A percentile compares a stretch with the other conserved stretches of the same genome.
Conservation (phyloP, 2,329 filamentous ascomycete species). For the Pyrenochaeta sp. region DNA sequence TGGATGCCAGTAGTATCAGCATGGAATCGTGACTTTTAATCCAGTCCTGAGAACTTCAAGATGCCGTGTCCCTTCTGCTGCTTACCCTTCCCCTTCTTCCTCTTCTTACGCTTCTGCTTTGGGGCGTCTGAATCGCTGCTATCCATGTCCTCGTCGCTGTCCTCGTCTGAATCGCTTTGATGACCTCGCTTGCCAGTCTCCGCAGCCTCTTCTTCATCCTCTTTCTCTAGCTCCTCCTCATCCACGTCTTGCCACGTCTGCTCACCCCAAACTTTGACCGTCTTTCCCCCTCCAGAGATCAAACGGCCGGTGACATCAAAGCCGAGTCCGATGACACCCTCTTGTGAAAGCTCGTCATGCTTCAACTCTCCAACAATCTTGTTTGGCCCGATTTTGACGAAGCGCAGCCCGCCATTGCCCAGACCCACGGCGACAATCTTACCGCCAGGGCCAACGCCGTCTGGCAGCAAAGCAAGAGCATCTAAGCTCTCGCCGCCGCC, state of each 20-base stretch:
- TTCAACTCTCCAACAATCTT: slow-evolving; percentile 72
- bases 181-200: slow-evolving; percentile 35
- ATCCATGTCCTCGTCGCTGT: slow-evolving; percentile 51
- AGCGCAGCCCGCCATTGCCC: slow-evolving; percentile 78
- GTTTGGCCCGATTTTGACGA: slow-evolving; percentile 77
- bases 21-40: slow-evolving; percentile 14
- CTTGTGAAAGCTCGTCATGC: slow-evolving; percentile 77
- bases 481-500: slow-evolving; percentile 81
- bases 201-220: slow-evolving; percentile 50
- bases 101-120: slow-evolving; percentile 53
- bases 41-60: slow-evolving; percentile 45
- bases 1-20: not conserved
- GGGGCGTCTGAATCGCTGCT: slow-evolving; percentile 56
- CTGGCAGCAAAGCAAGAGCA: slow-evolving; percentile 74
- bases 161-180: slow-evolving; percentile 56
- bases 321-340: slow-evolving; percentile 80
- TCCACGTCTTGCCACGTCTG: slow-evolving; percentile 61
- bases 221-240: slow-evolving; percentile 61
- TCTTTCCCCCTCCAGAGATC: slow-evolving; percentile 85
- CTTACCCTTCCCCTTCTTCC: slow-evolving; percentile 48
- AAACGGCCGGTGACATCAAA: slow-evolving; percentile 88
- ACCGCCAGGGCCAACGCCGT: slow-evolving; percentile 69
- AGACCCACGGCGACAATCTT: slow-evolving; percentile 82
- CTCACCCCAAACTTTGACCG: slow-evolving; percentile 90
- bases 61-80: slow-evolving; percentile 44